Conservation (phyloP, 805 yeast genomes). For the Kazachstania psychrophila region DNA sequence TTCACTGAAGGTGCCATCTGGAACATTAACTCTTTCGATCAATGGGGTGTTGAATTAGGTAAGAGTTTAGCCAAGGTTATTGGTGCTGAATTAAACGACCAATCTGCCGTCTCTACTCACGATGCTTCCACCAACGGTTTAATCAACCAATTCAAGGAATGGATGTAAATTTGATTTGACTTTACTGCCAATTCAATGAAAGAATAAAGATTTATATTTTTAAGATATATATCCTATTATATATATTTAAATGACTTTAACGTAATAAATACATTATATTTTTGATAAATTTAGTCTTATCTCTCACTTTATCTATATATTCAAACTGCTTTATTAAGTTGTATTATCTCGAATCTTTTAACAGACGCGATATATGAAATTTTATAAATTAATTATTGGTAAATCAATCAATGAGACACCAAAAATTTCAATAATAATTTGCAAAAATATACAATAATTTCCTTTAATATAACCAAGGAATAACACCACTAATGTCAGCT, state of each 20-base stretch:
- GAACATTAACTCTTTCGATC: constrained; percentile 99
- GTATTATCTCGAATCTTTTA: background rate
- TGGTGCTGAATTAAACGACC: constrained; percentile 74
- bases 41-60: constrained; percentile 99
- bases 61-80: constrained; percentile 95
- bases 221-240: background rate
- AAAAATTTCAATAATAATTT: no score
- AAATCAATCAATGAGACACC: background rate
- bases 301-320: no score
- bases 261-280: constrained; percentile 2
- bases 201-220: background rate
- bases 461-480: no score
- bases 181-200: background rate
- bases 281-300: no score
- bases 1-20: constrained; percentile 98
- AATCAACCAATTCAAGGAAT: constrained; percentile 89
- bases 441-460: no score
- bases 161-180: constrained; percentile 37
- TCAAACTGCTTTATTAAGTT: background rate
- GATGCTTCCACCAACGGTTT: constrained; percentile 87
- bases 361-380: background rate
- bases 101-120: constrained; percentile 51
- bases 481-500: no score
- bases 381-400: no score
- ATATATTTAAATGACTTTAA: constrained; percentile 2